Base-by-base conservation (phyloP, 345 rosid species). In the Populus deltoides region DNA sequence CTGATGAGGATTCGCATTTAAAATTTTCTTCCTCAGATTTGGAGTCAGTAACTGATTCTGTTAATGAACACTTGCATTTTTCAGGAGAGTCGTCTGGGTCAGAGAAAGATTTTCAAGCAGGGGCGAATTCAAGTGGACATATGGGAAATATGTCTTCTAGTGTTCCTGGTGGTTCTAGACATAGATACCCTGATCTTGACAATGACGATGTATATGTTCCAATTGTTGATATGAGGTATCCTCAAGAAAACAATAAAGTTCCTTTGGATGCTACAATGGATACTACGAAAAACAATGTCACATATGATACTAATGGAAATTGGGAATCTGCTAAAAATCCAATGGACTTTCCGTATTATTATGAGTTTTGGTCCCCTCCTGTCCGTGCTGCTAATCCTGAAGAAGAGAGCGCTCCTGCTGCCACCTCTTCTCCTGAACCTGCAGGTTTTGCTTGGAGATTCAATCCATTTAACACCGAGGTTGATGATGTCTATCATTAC, bases 1-100 rank as follows among this genome's bases (percentile, higher is more conserved):
- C 1, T 71, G 82, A 71, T 72, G 86, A 79, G 11, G n/a, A 68
- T 61, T 70, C 80, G 6, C 73, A 47, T 67, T 29, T 77, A 80
- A 59, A 59, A 38, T 69, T 70, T 29, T 29, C 67, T 4, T 27
- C 76, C 45, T 74, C 75, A 0, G 75, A 69, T 2, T 24, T 70
- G 3, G 38, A 74, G 17, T 47, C 53, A 16, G 17, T 0, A 47
- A 1, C 53, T 4, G 53, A 47, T 47, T 47, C 53, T 47, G 17
- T 47, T 47, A 16, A 47, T 47, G 53, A 47, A 12, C 53, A 47
- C 16, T 15, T 47, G 53, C 53, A 15, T 15, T 47, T 47, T 47
- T 47, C 53, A 47, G 53, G 53, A 47, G 53, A 47, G 53, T 47
- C 53, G 15, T 47, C 51, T 47, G 51, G 6, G 6, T 3, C 51